phyloP scores from a whole-genome alignment of 345 rosid genomes.

The Lepidium sativum region DNA sequence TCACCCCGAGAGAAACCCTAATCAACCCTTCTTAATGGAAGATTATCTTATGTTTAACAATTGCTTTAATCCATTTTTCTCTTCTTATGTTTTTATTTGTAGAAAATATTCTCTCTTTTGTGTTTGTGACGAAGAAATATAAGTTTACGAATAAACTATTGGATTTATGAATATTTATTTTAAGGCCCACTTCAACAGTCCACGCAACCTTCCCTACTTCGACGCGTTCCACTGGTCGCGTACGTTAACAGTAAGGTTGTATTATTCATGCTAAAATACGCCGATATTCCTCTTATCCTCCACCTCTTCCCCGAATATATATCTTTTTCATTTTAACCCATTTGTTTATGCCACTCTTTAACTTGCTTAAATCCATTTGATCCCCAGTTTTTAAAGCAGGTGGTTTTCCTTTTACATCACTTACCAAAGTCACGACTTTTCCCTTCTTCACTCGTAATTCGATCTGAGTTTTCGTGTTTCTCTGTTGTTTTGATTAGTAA shows the following conservation, averaged over 20 bases:
- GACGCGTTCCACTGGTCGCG: conserved; percentile 8
- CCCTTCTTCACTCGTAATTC: not conserved
- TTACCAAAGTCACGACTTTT: not conserved
- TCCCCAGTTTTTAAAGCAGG: not conserved
- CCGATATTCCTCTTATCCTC: conserved; percentile 23
- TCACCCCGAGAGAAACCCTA: too few relatives aligned
- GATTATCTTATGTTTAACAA: too few relatives aligned
- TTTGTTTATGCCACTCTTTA: not conserved
- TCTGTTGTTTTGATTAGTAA: not conserved
- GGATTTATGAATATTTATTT: not conserved
- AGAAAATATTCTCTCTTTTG: conserved; percentile 4
- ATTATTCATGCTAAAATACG: not conserved
- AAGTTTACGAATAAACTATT: not conserved
- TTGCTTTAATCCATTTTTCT: too few relatives aligned
- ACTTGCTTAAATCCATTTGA: conserved; percentile 17
- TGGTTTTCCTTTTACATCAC: conserved; percentile 4
- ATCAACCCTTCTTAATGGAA: too few relatives aligned
- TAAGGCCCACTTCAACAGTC: conserved; percentile 15
- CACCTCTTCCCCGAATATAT: conserved; percentile 18
- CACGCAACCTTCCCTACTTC: conserved; percentile 3
- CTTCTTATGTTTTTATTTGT: not conserved
- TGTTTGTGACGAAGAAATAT: conserved; percentile 21
- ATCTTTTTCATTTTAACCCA: not conserved
- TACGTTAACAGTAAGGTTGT: not conserved
- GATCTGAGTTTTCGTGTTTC: conserved; percentile 18